These are phyloP conservation scores for Aspergillus thermomutatus DNA, from an alignment of 2,329 filamentous ascomycete genomes.

Conservation along the genomic window DNA sequence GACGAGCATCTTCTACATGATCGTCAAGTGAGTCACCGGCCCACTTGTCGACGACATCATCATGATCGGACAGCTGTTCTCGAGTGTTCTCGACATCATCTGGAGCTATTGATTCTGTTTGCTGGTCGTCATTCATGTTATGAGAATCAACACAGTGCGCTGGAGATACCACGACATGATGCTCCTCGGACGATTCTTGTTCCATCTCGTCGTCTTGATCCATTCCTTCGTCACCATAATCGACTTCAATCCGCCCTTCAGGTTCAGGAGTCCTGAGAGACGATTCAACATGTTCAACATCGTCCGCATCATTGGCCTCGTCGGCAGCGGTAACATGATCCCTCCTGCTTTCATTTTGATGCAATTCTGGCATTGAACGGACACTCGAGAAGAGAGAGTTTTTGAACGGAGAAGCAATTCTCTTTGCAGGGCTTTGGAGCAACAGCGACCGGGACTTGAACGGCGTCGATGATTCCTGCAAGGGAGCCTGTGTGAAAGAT, in stretches of 20 bases:
- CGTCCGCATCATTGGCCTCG: not conserved
- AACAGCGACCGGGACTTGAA: constrained; percentile 30
- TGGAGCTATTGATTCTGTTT: not conserved
- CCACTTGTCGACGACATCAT: not conserved
- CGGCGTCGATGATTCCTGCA: constrained; percentile 32
- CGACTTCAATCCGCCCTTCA: not conserved
- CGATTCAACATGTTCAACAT: not conserved
- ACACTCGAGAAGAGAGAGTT: constrained; percentile 18
- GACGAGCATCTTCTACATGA: not conserved
- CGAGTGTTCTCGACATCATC: not conserved
- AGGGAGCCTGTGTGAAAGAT: constrained; percentile 33
- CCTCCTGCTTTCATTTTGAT: constrained; percentile 1
- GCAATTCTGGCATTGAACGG: not conserved
- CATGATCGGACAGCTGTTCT: not conserved
- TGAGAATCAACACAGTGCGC: not conserved
- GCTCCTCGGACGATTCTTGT: not conserved
- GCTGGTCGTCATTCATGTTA: not conserved
- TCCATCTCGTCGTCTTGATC: not conserved
- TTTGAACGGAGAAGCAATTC: constrained; percentile 40
- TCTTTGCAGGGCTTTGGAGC: constrained; percentile 44
- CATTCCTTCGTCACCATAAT: not conserved
- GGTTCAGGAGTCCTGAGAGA: not conserved
- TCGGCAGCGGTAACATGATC: not conserved
- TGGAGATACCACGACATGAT: not conserved
- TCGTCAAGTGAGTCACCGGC: not conserved